phyloP scores from a whole-genome alignment of 371 early-diverging fungal species.

The Polyrhizophydium stewartii region DNA sequence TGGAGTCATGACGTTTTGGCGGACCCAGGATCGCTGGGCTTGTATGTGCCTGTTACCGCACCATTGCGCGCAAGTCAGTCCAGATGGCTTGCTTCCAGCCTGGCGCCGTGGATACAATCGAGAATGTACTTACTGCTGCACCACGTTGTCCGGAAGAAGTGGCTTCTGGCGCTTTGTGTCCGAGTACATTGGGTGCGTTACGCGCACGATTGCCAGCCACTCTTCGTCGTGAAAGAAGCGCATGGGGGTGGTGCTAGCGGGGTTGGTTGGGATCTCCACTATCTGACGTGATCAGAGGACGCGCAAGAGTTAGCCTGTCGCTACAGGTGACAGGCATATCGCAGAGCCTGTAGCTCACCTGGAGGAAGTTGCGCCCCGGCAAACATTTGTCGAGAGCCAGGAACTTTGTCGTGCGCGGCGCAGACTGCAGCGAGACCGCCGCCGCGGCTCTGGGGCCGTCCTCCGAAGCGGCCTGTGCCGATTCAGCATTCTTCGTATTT shows the following conservation, averaged over 20 bases:
- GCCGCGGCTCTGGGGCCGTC: too few species aligned
- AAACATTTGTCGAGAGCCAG: constrained; percentile 67
- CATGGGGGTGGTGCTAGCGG: neutral
- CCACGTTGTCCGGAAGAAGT: constrained; percentile 42
- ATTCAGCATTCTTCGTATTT: neutral
- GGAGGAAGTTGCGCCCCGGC: constrained; percentile 53
- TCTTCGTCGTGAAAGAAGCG: constrained; percentile 70
- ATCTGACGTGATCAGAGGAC: too few species aligned
- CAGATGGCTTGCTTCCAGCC: constrained; percentile 7
- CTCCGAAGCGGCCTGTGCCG: too few species aligned
- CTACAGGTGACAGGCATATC: too few species aligned
- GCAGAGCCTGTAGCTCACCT: constrained; percentile 29
- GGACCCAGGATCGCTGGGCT: constrained; percentile 43
- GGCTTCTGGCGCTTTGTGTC: constrained; percentile 28
- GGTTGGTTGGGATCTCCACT: constrained; percentile 50
- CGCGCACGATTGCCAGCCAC: constrained; percentile 77
- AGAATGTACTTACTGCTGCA: constrained; percentile 32
- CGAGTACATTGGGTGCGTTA: constrained; percentile 52
- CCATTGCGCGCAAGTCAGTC: constrained; percentile 6
- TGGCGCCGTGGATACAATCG: neutral
- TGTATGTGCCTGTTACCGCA: constrained; percentile 26
- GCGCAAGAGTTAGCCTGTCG: too few species aligned
- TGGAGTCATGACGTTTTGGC: constrained; percentile 25
- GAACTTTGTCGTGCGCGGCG: constrained; percentile 50
- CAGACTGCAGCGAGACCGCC: too few species aligned